Evolutionary conservation across 208 protist genomes (phyloP), one percentile per base, ranked within the genome.

Genomic region (Leishmania aethiopica): DNA sequence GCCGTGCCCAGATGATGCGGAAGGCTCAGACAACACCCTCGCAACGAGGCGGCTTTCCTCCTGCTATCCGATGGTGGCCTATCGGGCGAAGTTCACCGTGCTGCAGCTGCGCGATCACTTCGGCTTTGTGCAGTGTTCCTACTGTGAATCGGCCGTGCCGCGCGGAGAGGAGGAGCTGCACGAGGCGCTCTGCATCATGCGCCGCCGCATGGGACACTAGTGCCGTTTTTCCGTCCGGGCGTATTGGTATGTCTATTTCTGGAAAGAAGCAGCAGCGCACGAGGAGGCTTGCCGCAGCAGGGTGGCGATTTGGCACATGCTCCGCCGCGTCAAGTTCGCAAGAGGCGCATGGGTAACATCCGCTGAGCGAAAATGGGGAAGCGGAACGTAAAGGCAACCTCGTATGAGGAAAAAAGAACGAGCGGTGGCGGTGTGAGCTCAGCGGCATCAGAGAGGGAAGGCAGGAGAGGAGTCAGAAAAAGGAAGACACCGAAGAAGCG

Each of bases 71-170:
- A 89, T 92, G 86, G 79, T 91, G 51, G 66, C 77, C 13, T 96
- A 89, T 77, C 88, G 87, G 35, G 89, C 90, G 19, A 88, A 87
- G 77, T 93, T 92, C 79, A 90, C 89, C 1, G 47, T 77, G 8
- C 49, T 17, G n/a, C 82, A 93, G 77, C 77, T 96, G 72, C 79
- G 64, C 40, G 59, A 45, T 49, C 81, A 86, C 64, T 93, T 91
- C 51, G 84, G 78, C 28, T 93, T 93, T 53, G 72, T 80, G 5
- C 78, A 82, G 51, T 93, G 90, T 55, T 17, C 73, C 19, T 82
- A 88, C 74, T 93, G 90, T 75, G 69, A 74, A n/a, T 77, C 40
- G 6, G 84, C 86, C 1, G 79, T 92, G 74, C 84, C 82, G 35
- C 37, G 62, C 11, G 60, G 28, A 0, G 71, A 82, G 25, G 76